Evolutionary conservation across 2,329 filamentous ascomycete genomes (phyloP).

Genomic region (Fusarium brevicatenulatum): DNA sequence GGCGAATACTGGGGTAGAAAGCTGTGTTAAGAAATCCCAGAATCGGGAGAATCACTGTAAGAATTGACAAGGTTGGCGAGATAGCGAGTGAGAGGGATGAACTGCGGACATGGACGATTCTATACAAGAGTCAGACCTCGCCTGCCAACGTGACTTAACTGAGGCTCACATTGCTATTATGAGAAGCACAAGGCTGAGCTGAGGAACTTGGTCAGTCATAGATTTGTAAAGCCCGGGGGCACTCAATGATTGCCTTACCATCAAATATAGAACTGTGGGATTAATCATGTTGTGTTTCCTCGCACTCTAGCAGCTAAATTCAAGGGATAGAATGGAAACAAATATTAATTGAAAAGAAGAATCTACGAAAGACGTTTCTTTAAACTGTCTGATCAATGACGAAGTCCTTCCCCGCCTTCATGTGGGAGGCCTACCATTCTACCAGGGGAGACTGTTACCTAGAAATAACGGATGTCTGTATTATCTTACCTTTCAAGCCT

Average conservation of each 20-base stretch:
- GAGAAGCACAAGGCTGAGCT: conserved; percentile 47
- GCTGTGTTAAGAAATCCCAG: conserved; percentile 51
- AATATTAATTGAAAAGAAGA: not conserved
- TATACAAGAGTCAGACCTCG: conserved; percentile 33
- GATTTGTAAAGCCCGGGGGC: no score
- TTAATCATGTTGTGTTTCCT: conserved; percentile 38
- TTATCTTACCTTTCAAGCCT: not conserved
- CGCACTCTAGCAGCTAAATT: no score
- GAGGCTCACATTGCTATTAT: conserved; percentile 46
- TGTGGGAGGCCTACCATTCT: conserved; percentile 23
- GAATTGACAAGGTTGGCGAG: conserved; percentile 49
- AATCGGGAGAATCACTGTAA: conserved; percentile 55
- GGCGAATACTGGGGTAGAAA: conserved; percentile 48
- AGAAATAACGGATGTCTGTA: not conserved
- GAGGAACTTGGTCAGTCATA: not conserved
- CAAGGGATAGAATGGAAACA: not conserved
- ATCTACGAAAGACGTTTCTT: not conserved
- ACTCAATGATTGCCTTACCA: conserved; percentile 37
- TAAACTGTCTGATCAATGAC: not conserved
- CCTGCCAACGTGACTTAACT: not conserved
- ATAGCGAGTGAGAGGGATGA: conserved; percentile 55
- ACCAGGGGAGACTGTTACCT: not conserved
- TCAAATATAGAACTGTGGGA: conserved; percentile 46
- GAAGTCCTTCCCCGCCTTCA: conserved; percentile 4
- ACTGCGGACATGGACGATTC: conserved; percentile 53